Evolutionary conservation across 1,284 basidiomycete genomes (phyloP).

Genomic region (Ceratobasidium sp.): DNA sequence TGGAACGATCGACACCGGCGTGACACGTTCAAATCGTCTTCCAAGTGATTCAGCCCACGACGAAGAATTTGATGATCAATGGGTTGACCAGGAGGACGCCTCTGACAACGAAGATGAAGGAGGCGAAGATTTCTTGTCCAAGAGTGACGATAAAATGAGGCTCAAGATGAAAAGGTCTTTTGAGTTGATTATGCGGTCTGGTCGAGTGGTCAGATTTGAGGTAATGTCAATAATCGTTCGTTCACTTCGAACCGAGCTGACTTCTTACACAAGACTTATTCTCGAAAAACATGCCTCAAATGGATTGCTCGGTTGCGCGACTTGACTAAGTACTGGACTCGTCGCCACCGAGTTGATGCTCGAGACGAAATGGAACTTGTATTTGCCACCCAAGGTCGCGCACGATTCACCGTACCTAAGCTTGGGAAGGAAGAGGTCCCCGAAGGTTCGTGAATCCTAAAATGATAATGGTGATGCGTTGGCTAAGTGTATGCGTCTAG

Average conservation of each 20-base stretch:
- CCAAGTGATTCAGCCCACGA: conserved; percentile 11
- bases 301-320: conserved; percentile 77
- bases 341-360: conserved; percentile 71
- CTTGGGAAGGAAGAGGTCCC: conserved; percentile 29
- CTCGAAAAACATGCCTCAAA: conserved; percentile 64
- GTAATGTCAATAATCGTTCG: conserved; percentile 50
- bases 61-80: conserved; percentile 50
- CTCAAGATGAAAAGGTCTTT: conserved; percentile 73
- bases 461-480: neutral
- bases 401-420: conserved; percentile 57
- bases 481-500: conserved; percentile 1
- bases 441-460: conserved; percentile 2
- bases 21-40: conserved; percentile 9
- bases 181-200: conserved; percentile 74
- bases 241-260: conserved; percentile 55
- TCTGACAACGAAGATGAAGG: conserved; percentile 68
- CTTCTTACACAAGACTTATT: conserved; percentile 44
- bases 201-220: conserved; percentile 76
- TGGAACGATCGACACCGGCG: conserved; percentile 13
- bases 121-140: conserved; percentile 64
- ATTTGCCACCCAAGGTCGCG: conserved; percentile 57
- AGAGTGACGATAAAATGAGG: conserved; percentile 54
- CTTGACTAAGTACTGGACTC: conserved; percentile 77
- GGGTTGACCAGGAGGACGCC: conserved; percentile 53
- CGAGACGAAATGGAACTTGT: conserved; percentile 78